Evolutionary conservation across 768 basidiomycete genomes (phyloP).

Genomic region (Termitomyces sp.): DNA sequence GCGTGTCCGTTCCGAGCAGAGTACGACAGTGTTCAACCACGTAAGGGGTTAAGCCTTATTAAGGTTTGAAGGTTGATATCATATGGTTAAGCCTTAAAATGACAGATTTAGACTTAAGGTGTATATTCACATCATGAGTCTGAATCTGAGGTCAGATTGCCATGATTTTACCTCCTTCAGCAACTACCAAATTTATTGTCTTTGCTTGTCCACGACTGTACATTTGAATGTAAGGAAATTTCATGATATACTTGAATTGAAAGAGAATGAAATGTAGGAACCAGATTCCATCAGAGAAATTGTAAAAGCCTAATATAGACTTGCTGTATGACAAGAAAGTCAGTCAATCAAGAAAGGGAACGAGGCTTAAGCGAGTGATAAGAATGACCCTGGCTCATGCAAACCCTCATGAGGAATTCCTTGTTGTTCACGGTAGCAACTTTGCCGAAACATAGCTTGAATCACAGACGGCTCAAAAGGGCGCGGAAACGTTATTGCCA

Average conservation of each 20-base stretch:
- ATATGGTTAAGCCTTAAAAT: too few relatives aligned
- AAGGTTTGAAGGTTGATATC: too few relatives aligned
- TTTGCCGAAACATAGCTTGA: slow-evolving; percentile 27
- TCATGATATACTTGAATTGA: background rate
- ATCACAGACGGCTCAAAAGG: slow-evolving; percentile 24
- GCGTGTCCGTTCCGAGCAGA: too few relatives aligned
- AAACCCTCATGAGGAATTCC: slow-evolving; percentile 26
- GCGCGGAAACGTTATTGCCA: slow-evolving; percentile 29
- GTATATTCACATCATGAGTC: too few relatives aligned
- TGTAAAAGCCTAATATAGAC: background rate
- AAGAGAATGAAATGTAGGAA: background rate
- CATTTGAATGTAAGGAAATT: too few relatives aligned
- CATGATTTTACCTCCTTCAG: too few relatives aligned
- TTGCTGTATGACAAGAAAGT: background rate
- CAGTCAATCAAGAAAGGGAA: background rate
- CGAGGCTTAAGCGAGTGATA: slow-evolving; percentile 20
- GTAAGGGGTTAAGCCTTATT: too few relatives aligned
- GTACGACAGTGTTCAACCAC: too few relatives aligned
- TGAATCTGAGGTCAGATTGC: too few relatives aligned
- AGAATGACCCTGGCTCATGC: slow-evolving; percentile 30
- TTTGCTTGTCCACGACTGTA: too few relatives aligned
- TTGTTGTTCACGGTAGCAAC: slow-evolving; percentile 18
- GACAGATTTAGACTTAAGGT: too few relatives aligned
- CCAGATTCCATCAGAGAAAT: background rate
- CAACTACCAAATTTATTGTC: too few relatives aligned